Conservation (phyloP, 2,329 filamentous ascomycete species). For the Pseudogymnoascus sp. region DNA sequence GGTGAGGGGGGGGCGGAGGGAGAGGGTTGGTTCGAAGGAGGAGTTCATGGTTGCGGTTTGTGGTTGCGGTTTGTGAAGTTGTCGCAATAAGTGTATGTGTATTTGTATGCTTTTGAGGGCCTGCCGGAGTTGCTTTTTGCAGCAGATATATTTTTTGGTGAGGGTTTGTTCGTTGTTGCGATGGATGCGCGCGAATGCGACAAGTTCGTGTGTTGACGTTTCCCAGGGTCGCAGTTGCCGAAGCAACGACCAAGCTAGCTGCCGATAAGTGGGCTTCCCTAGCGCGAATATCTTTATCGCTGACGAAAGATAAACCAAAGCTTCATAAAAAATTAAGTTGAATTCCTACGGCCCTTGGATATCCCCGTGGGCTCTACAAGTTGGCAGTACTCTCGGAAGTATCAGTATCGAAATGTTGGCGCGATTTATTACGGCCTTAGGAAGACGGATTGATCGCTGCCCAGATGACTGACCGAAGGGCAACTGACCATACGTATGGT, state of each 20-base stretch:
- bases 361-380: background rate
- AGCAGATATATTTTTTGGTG: background rate
- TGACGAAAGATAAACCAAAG: background rate
- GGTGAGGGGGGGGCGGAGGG: constrained; percentile 40
- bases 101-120: background rate
- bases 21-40: constrained; percentile 63
- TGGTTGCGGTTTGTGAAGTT: background rate
- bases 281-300: constrained; percentile 10
- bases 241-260: background rate
- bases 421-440: constrained; percentile 12
- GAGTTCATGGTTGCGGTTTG: constrained; percentile 41
- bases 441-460: constrained; percentile 23
- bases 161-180: background rate
- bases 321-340: background rate
- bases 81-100: background rate
- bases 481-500: constrained; percentile 44
- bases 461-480: constrained; percentile 45
- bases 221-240: background rate
- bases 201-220: constrained; percentile 5
- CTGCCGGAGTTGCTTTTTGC: background rate
- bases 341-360: background rate
- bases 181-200: background rate
- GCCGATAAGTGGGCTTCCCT: background rate
- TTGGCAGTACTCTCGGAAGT: background rate
- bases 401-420: constrained; percentile 22